phyloP scores from a whole-genome alignment of 768 basidiomycete genomes.

The Clavulina sp. region DNA sequence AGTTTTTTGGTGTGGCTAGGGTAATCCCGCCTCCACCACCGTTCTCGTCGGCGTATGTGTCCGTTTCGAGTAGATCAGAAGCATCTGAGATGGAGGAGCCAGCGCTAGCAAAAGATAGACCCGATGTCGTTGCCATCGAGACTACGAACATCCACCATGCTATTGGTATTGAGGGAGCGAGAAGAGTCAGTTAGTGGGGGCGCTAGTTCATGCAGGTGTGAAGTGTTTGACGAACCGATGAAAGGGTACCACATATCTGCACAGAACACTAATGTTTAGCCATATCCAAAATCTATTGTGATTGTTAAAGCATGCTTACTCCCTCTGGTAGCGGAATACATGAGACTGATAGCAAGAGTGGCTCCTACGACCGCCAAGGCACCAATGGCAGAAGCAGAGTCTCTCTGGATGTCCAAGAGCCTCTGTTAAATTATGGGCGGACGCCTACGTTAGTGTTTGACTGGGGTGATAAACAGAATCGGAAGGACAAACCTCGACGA shows the following conservation, averaged over 20 bases:
- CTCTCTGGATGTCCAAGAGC: constrained; percentile 12
- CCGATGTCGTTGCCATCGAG: neutral
- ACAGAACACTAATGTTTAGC: too few species aligned
- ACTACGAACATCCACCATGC: neutral
- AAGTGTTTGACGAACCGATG: neutral
- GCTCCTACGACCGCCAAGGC: neutral
- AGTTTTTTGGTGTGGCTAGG: neutral
- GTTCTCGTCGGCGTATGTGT: neutral
- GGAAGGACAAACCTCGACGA: neutral
- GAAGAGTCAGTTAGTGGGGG: neutral
- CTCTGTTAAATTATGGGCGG: neutral
- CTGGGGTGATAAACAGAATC: neutral
- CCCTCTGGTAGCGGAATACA: neutral
- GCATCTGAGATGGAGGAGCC: neutral
- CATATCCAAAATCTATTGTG: too few species aligned
- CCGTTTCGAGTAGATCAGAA: neutral
- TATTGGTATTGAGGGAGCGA: too few species aligned
- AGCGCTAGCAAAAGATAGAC: neutral
- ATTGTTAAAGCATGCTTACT: neutral
- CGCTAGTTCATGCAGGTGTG: neutral
- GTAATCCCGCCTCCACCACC: neutral
- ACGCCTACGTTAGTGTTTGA: too few species aligned
- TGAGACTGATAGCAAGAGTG: neutral
- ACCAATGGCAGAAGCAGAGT: neutral
- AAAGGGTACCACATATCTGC: neutral